phyloP scores from a whole-genome alignment of 345 rosid species.

The Fremontodendron californicum region DNA sequence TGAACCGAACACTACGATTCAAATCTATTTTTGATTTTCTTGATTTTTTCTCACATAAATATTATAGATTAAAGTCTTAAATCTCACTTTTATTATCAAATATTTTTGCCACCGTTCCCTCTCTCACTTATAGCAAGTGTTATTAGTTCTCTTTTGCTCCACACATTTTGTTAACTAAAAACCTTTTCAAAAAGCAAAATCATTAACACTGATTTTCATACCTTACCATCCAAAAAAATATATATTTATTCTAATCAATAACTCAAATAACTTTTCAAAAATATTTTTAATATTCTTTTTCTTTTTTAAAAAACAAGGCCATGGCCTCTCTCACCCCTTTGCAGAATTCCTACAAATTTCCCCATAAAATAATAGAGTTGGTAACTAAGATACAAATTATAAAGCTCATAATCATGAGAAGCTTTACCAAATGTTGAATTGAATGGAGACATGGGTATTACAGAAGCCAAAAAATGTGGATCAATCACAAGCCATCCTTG shows the following conservation, averaged over 20 bases:
- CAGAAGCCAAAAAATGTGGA: not conserved
- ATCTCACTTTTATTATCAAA: not conserved
- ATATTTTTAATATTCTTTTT: not conserved
- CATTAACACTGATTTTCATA: not conserved
- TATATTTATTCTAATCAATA: not conserved
- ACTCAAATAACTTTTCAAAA: not conserved
- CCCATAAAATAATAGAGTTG: slow-evolving; percentile 18
- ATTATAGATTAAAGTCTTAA: too few species aligned
- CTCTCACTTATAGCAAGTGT: not conserved
- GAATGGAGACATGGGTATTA: slow-evolving; percentile 12
- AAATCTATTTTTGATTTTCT: too few species aligned
- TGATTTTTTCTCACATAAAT: too few species aligned
- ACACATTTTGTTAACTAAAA: not conserved
- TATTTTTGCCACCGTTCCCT: not conserved
- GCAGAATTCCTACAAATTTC: not conserved
- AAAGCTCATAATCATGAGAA: slow-evolving; percentile 1
- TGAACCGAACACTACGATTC: too few species aligned
- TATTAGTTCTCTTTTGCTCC: not conserved
- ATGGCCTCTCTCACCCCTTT: not conserved
- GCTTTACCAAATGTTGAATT: slow-evolving; percentile 18
- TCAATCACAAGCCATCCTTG: not conserved
- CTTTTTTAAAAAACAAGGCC: not conserved
- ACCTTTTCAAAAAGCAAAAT: not conserved
- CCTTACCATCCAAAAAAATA: not conserved
- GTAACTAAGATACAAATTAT: slow-evolving; percentile 13